Evolutionary conservation across 139 green algal genomes (phyloP).

Genomic region (Chlorella sp.): DNA sequence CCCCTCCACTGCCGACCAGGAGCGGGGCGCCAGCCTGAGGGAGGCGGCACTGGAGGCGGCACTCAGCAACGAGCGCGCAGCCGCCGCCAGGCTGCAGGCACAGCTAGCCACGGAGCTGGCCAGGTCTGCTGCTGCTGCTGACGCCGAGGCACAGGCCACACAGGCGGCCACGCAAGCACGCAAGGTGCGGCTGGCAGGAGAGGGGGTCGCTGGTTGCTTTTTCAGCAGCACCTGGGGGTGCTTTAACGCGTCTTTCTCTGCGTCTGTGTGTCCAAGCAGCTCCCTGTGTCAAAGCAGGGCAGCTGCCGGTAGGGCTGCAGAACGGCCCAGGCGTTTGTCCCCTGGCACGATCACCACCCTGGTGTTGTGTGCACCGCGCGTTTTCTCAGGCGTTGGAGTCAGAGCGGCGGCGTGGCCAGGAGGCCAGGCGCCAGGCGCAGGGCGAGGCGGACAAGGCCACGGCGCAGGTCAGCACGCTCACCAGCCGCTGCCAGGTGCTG

Average conservation of each 20-base stretch:
- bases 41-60: conserved; percentile 1
- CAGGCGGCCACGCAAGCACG: not conserved
- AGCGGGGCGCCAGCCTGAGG: not conserved
- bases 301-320: too few species aligned
- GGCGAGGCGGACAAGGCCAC: not conserved
- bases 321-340: too few species aligned
- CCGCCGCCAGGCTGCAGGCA: not conserved
- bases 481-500: not conserved
- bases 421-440: not conserved
- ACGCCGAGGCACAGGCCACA: not conserved
- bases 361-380: too few species aligned
- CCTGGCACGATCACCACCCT: too few species aligned
- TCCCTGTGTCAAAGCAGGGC: too few species aligned
- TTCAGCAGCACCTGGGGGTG: too few species aligned
- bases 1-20: not conserved
- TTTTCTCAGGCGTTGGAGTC: conserved; percentile 14
- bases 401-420: conserved; percentile 6
- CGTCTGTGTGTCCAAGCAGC: too few species aligned
- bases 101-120: not conserved
- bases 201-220: too few species aligned
- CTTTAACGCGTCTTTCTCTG: too few species aligned
- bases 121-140: not conserved
- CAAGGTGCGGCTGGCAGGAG: not conserved
- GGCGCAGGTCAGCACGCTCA: not conserved
- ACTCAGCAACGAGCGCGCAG: not conserved